Evolutionary conservation across 139 green algal species (phyloP).

Genomic region (Volvox africanus): DNA sequence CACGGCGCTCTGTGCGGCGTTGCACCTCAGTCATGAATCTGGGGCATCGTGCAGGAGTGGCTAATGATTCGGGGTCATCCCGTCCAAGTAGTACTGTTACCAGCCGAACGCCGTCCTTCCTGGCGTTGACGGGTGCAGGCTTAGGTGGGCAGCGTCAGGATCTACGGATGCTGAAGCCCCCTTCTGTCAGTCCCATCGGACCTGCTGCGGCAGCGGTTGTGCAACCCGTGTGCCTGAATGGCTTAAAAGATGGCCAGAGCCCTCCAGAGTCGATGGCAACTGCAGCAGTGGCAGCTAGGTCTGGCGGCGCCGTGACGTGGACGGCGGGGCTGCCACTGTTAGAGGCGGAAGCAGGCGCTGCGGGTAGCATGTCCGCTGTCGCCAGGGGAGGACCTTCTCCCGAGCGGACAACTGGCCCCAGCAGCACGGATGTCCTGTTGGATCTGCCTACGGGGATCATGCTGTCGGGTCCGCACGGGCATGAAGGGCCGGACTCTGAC

Average conservation of each 20-base stretch:
- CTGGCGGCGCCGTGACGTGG: background rate
- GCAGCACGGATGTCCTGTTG: background rate
- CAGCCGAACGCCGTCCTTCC: background rate
- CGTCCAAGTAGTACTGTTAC: background rate
- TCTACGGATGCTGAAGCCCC: background rate
- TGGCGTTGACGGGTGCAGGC: background rate
- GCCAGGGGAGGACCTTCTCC: background rate
- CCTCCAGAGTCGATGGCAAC: background rate
- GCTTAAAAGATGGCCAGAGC: background rate
- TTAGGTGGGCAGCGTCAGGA: background rate
- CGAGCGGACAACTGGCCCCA: background rate
- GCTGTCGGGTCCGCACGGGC: background rate
- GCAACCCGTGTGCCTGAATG: background rate
- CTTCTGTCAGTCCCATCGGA: background rate
- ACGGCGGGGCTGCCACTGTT: background rate
- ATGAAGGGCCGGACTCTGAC: no score
- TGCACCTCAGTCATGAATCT: slow-evolving; percentile 19
- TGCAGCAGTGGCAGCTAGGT: background rate
- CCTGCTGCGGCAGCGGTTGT: background rate
- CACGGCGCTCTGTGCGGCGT: background rate
- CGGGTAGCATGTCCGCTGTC: background rate
- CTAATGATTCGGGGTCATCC: background rate
- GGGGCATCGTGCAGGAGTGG: background rate
- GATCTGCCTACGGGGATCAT: background rate
- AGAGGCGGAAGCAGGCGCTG: background rate